Base-by-base conservation (phyloP, 768 basidiomycete genomes). In the Leccinum fibrillosum region DNA sequence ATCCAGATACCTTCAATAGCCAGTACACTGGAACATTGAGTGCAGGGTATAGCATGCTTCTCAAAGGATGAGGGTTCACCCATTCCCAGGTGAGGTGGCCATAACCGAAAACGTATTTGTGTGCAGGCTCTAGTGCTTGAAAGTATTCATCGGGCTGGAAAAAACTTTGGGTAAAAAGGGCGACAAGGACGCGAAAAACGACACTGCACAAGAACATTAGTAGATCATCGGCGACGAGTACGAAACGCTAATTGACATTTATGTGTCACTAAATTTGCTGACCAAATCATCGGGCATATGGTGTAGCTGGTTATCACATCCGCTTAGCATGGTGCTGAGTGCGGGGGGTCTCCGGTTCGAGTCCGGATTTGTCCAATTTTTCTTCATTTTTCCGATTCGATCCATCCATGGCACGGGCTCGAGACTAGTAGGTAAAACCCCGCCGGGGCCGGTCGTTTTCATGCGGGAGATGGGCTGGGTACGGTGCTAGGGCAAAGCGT, bases 131-230 rank as follows among this genome's bases (percentile, higher is more conserved):
- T 47, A 98, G 80, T 6, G 94, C 83, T 69, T 99, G 97, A 66
- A 89, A 98, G 73, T 90, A 96, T 73, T 98, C 97, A 72, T 99
- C 97, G 9, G 97, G 94, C 71, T 98, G 95, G 71, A 98, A 98
- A 76, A 89, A 90, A 4, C 94, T 92, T 54, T 81, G 80, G 0
- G 92, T 94, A 42, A 76, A 74, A 32, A 95, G 68, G 0, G 92
- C 88, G 48, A 91, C 76, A 8, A 75, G 57, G 52, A 90, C 70
- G 49, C 90, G 85, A 62, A 85, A 66, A 21, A 65, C 54, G 30
- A 86, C 56, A n/a, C 82, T 77, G 53, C 80, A 59, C 35, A 68
- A 17, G 44, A 71, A 62, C 60, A 57, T 56, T 39, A 50, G 48
- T 10, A 17, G 28, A 15, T 44, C 26, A 17, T 12, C 13, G 12